Evolutionary conservation across 2,329 filamentous ascomycete genomes (phyloP), one percentile per base, ranked within the genome.

Genomic region (Phaeosphaeria sp.): DNA sequence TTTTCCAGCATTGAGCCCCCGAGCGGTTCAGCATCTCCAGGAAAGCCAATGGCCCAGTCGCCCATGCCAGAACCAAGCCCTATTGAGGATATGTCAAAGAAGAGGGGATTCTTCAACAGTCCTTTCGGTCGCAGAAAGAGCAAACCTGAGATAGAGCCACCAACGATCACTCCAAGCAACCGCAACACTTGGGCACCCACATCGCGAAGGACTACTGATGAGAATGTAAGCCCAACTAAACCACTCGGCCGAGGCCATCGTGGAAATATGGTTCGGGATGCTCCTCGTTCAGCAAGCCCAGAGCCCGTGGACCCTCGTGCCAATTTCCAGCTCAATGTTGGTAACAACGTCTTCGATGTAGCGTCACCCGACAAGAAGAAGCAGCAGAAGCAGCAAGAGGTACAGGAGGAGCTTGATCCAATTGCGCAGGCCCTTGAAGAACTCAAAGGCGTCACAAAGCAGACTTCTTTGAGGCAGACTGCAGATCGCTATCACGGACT

Each of bases 401-500:
- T 64, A 7, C 79, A 83, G 33, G 89, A 91, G 25, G 89, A 92
- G 22, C 78, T 85, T 17, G 95, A 99, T 70, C 95, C 95, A 0
- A 97, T 99, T 72, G 95, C 94, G 2, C 86, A 91, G 67, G 96
- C 95, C 22, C 83, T 99, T 7, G 95, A 94, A 11, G 94, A 99
- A 71, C 84, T 99, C 36, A 98, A 96, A 79, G 92, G 90, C 0
- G 90, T 93, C 4, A 85, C 83, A 17, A 98, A 98, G 78, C 90
- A 93, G 67, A 86, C 92, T 6, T 89, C 89, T 3, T 84, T 86
- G 49, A 88, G 96, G n/a, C 87, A 97, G 59, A 96, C 95, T n/a
- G 95, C 93, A 18, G 96, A 99, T 76, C 89, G 91, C 59, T 97
- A 97, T 77, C 92, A 96, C 72, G 94, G 95, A n/a, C 89, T 99